Conservation (phyloP, 2,329 filamentous ascomycete genomes). For the Cercospora brassicicola region DNA sequence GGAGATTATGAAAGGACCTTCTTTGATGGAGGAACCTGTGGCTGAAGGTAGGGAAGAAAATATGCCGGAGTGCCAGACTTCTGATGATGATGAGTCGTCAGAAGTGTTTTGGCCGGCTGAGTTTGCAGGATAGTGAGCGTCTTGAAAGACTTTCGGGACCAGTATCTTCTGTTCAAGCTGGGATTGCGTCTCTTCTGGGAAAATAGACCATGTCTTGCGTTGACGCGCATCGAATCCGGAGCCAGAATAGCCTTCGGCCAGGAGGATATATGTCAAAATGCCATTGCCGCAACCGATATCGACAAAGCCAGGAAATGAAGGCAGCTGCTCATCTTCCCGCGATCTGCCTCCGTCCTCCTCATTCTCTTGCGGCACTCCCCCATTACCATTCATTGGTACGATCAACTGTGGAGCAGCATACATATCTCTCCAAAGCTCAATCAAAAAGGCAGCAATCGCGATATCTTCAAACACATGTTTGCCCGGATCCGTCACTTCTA, state of each 20-base stretch:
- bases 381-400: no score
- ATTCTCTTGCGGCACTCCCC: no score
- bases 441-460: conserved; percentile 84
- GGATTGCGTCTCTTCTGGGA: conserved; percentile 53
- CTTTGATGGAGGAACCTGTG: no score
- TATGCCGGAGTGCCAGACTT: conserved; percentile 54
- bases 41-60: no score
- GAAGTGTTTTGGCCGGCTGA: not conserved
- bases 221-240: conserved; percentile 90
- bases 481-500: conserved; percentile 77
- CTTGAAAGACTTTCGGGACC: conserved; percentile 54
- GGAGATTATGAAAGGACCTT: conserved; percentile 84
- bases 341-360: not conserved
- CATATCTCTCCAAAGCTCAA: conserved; percentile 87
- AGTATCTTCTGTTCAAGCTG: conserved; percentile 61
- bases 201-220: conserved; percentile 80
- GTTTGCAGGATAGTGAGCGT: not conserved
- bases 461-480: conserved; percentile 98
- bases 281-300: conserved; percentile 97
- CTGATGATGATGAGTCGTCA: not conserved
- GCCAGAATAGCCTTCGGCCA: conserved; percentile 75
- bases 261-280: conserved; percentile 78
- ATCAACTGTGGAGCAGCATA: conserved; percentile 50
- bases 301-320: conserved; percentile 79
- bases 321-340: conserved; percentile 19